Conservation (phyloP, 129 eudicot genomes). For the Glebionis coronaria region DNA sequence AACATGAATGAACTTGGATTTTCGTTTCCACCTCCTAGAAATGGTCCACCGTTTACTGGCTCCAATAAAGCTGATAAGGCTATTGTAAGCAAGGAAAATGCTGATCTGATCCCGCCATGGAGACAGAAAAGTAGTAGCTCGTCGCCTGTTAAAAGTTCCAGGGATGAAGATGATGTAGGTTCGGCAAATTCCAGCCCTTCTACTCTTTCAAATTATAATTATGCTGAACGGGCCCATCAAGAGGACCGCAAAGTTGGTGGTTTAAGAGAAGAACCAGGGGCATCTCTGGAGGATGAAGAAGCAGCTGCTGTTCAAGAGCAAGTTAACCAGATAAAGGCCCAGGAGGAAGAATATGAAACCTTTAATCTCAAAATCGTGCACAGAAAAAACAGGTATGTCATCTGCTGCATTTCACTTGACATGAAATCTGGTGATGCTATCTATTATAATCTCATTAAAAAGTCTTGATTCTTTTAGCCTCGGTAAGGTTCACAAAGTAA, state of each 20-base stretch:
- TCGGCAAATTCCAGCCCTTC: slow-evolving; percentile 80
- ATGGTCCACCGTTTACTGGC: slow-evolving; percentile 42
- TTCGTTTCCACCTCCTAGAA: slow-evolving; percentile 88
- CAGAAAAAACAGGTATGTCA: slow-evolving; percentile 87
- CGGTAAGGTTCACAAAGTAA: neutral
- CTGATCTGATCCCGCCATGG: slow-evolving; percentile 69
- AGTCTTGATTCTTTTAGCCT: neutral
- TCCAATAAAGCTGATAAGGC: slow-evolving; percentile 53
- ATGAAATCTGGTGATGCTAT: slow-evolving; percentile 3
- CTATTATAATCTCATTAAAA: slow-evolving; percentile 2
- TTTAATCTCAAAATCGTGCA: slow-evolving; percentile 91
- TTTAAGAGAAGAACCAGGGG: slow-evolving; percentile 61
- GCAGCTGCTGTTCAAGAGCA: slow-evolving; percentile 98
- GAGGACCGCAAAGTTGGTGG: slow-evolving; percentile 39
- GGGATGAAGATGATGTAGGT: slow-evolving; percentile 60
- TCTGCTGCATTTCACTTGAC: slow-evolving; percentile 9
- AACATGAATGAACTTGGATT: slow-evolving; percentile 54
- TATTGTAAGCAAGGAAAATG: slow-evolving; percentile 40
- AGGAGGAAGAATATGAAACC: slow-evolving; percentile 97
- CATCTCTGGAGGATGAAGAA: slow-evolving; percentile 92
- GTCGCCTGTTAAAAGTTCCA: slow-evolving; percentile 69
- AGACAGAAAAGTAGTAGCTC: slow-evolving; percentile 70
- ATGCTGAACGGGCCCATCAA: slow-evolving; percentile 48
- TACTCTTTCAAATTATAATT: slow-evolving; percentile 63
- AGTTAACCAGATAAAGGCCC: slow-evolving; percentile 95